These are phyloP conservation scores for Infundibulicybe gibba DNA, from an alignment of 768 basidiomycete genomes.

Conservation along the genomic window DNA sequence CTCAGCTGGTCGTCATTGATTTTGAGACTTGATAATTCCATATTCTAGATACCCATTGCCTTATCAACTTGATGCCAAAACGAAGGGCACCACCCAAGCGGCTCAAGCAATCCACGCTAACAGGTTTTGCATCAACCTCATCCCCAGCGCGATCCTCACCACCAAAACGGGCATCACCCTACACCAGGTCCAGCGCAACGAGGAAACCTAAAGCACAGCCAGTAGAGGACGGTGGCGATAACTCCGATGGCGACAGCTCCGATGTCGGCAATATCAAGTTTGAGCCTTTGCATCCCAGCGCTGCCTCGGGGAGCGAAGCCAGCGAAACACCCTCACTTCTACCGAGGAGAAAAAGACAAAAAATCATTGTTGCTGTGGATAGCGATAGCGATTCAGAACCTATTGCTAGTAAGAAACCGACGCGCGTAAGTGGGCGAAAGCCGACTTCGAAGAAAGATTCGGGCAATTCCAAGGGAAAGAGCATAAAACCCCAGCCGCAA, in stretches of 20 bases:
- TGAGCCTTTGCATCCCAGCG: slow-evolving; percentile 24
- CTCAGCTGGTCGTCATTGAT: neutral
- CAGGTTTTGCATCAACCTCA: slow-evolving; percentile 19
- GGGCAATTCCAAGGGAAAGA: slow-evolving; percentile 13
- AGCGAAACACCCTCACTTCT: neutral
- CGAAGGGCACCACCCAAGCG: slow-evolving; percentile 16
- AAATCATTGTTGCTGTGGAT: neutral
- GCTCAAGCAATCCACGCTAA: slow-evolving; percentile 41
- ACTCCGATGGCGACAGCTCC: slow-evolving; percentile 28
- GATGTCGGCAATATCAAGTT: slow-evolving; percentile 52
- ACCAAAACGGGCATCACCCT: slow-evolving; percentile 3
- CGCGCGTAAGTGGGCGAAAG: slow-evolving; percentile 3
- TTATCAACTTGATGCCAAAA: slow-evolving; percentile 10
- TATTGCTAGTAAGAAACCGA: neutral
- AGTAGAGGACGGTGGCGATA: slow-evolving; percentile 14
- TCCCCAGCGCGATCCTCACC: slow-evolving; percentile 21
- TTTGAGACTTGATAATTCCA: neutral
- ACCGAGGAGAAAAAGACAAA: slow-evolving; percentile 6
- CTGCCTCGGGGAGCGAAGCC: neutral
- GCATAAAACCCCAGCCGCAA: slow-evolving; percentile 21
- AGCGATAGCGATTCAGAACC: slow-evolving; percentile 8
- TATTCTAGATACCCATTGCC: no score
- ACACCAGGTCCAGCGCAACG: slow-evolving; percentile 4
- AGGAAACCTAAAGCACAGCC: slow-evolving; percentile 6
- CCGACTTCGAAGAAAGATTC: slow-evolving; percentile 7